Conservation (phyloP, 2,329 filamentous ascomycete species). For the Colletotrichum godetiae region DNA sequence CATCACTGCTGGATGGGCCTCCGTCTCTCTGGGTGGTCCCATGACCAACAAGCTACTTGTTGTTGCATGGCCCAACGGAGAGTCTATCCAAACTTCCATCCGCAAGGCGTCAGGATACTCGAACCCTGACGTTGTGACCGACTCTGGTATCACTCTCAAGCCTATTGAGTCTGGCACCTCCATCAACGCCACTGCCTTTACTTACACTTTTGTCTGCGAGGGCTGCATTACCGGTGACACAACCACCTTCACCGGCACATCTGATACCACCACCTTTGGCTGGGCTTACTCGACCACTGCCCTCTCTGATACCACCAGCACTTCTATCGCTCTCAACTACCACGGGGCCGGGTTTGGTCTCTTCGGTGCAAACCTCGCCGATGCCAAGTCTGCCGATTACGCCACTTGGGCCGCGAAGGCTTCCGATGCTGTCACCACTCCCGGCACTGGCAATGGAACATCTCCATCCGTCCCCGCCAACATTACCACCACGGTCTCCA, state of each 20-base stretch:
- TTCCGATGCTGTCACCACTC: constrained; percentile 39
- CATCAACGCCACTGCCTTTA: constrained; percentile 58
- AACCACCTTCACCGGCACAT: constrained; percentile 37
- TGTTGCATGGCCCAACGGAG: constrained; percentile 55
- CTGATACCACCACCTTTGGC: constrained; percentile 29
- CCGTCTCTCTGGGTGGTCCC: constrained; percentile 48
- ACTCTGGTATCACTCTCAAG: constrained; percentile 46
- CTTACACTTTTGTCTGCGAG: constrained; percentile 61
- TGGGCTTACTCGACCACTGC: constrained; percentile 35
- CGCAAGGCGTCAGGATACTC: constrained; percentile 48
- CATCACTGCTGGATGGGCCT: constrained; percentile 27
- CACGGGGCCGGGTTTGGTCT: constrained; percentile 38
- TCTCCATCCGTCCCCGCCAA: constrained; percentile 17
- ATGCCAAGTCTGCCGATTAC: constrained; percentile 38
- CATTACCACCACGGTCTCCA: constrained; percentile 33
- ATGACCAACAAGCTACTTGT: constrained; percentile 59
- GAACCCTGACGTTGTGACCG: constrained; percentile 52
- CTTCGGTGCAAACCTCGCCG: constrained; percentile 36
- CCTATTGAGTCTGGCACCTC: constrained; percentile 59
- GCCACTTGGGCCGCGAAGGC: constrained; percentile 38
- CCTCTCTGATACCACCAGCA: constrained; percentile 35
- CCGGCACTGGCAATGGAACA: constrained; percentile 27
- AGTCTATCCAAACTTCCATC: constrained; percentile 45
- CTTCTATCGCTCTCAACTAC: constrained; percentile 36
- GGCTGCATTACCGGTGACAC: constrained; percentile 48